These are phyloP conservation scores for Lasiosphaeria miniovina DNA, from an alignment of 495 filamentous ascomycete species.

Conservation along the genomic window DNA sequence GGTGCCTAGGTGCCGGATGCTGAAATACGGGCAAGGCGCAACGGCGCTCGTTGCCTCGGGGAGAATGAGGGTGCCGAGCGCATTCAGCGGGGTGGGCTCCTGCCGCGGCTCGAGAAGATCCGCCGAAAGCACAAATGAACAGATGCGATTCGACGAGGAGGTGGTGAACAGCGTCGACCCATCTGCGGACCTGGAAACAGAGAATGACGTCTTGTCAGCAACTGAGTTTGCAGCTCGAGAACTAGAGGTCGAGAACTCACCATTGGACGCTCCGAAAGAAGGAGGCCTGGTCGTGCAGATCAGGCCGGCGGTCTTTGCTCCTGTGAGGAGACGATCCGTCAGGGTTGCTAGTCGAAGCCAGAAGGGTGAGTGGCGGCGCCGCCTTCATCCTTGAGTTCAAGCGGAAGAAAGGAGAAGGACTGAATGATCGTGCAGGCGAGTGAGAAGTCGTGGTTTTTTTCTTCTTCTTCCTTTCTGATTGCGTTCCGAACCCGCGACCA, in stretches of 20 bases:
- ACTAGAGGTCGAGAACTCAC: slow-evolving; percentile 12
- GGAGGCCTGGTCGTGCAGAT: slow-evolving; percentile 8
- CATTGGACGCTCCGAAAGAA: slow-evolving; percentile 39
- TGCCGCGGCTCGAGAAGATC: slow-evolving; percentile 61
- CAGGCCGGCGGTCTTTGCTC: not conserved
- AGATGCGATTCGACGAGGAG: slow-evolving; percentile 63
- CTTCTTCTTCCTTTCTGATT: no score
- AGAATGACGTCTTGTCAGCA: slow-evolving; percentile 9
- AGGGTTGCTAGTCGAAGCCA: slow-evolving; percentile 18
- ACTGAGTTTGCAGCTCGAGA: not conserved
- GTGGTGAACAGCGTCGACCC: slow-evolving; percentile 79
- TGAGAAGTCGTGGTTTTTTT: no score
- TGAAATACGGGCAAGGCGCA: slow-evolving; percentile 70
- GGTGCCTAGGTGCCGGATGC: slow-evolving; percentile 60
- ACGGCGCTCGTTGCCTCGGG: slow-evolving; percentile 70
- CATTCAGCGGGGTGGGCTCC: slow-evolving; percentile 48
- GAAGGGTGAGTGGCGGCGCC: slow-evolving; percentile 24
- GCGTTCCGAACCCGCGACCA: no score
- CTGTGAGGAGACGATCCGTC: slow-evolving; percentile 14
- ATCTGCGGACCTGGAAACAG: slow-evolving; percentile 59
- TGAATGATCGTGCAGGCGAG: not conserved
- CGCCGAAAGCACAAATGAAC: slow-evolving; percentile 68
- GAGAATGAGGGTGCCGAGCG: slow-evolving; percentile 59
- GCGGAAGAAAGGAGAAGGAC: not conserved
- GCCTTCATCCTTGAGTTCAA: not conserved